Evolutionary conservation across 2,329 filamentous ascomycete genomes (phyloP), one percentile per base, ranked within the genome.

Genomic region (Aureobasidium vineae): DNA sequence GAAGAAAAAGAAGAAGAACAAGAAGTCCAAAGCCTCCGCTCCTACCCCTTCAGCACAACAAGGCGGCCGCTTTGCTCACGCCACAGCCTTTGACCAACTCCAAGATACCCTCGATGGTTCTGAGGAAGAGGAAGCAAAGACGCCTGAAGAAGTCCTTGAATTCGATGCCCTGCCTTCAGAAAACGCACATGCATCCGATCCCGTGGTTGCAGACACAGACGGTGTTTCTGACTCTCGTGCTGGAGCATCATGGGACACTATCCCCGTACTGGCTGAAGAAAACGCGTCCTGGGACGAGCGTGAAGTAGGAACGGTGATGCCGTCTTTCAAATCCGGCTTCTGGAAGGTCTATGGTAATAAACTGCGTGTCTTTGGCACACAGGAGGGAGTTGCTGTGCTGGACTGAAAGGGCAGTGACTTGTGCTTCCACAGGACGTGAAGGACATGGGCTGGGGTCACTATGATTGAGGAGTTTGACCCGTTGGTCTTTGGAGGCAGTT

Each of bases 331-430:
- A 1, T 78, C 78, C 5, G 74, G 78, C 19, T 87, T 88, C 71
- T 88, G 86, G 86, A 71, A 75, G 4, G 73, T 81, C 11, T 86
- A 87, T 72, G 83, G 83, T 1, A 88, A 88, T 70, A 84, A 81
- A 69, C 72, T 88, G 65, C 78, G 86, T 45, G 81, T 86, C 1
- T 88, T 87, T 76, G 86, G 85, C 2, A 87, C 85, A 0, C 71
- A 80, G 54, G 85, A 88, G 73, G 79, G 78, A 33, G 74, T 83
- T 28, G 61, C 49, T 23, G 6, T 54, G 8, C 40, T 64, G 15
- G 28, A 28, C 7, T 61, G 31, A 61, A 40, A 23, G 15, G 21
- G 36, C 10, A 36, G 10, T 36, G 10, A 13, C 10, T 13, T 36
- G 10, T 36, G 33, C 33, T 3, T 36, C 3, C 8, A 36, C 2